These are phyloP conservation scores for Basidiobolus heterosporus DNA, from an alignment of 371 early-diverging fungal genomes.

Conservation along the genomic window DNA sequence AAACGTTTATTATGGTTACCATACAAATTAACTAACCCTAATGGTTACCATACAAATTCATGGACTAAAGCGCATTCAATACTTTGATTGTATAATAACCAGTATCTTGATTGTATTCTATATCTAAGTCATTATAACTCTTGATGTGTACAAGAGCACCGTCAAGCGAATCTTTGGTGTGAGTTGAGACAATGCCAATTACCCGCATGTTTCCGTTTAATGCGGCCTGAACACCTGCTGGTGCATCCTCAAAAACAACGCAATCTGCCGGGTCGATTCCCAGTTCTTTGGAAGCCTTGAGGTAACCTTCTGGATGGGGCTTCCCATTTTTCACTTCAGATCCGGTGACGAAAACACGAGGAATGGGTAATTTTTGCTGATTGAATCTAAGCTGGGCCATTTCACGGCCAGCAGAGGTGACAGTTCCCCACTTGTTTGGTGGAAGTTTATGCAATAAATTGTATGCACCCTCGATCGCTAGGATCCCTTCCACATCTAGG, in stretches of 20 bases:
- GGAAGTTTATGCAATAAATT: constrained; percentile 13
- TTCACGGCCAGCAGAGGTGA: constrained; percentile 21
- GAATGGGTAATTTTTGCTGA: constrained; percentile 15
- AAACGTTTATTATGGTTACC: no score
- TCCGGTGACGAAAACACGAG: constrained; percentile 18
- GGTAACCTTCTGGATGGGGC: constrained; percentile 47
- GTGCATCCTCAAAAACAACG: constrained; percentile 58
- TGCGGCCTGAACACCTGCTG: constrained; percentile 35
- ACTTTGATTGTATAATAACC: no score
- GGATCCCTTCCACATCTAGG: constrained; percentile 13
- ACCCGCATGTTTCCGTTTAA: no score
- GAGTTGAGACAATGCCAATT: no score
- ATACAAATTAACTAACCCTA: no score
- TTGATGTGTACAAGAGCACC: no score
- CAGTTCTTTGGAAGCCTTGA: constrained; percentile 23
- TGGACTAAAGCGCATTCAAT: no score
- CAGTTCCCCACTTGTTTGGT: constrained; percentile 17
- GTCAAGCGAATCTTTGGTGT: no score
- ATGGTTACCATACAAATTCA: no score
- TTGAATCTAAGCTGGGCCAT: constrained; percentile 18
- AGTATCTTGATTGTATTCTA: no score
- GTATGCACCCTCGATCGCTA: constrained; percentile 16
- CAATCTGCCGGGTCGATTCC: constrained; percentile 26
- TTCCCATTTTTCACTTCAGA: constrained; percentile 29
- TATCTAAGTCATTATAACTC: no score